A percentile compares a stretch with the other conserved stretches of the same genome.
Evolutionary conservation across 495 filamentous ascomycete genomes (phyloP).

Genomic region (Bathelium albidoporum): DNA sequence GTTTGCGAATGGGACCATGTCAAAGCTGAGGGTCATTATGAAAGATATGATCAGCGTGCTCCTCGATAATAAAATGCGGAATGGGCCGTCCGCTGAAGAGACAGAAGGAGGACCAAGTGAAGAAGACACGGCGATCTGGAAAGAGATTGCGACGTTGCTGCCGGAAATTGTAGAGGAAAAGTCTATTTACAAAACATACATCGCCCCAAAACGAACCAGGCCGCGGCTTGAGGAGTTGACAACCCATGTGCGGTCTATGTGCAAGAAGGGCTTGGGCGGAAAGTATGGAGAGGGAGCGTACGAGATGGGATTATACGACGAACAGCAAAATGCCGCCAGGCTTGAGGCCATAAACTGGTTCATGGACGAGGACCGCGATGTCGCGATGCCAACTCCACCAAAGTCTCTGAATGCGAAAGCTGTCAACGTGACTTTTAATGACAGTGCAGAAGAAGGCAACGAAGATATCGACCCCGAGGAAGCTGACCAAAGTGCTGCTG

Average conservation of each 20-base stretch:
- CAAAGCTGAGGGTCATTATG: conserved; percentile 77
- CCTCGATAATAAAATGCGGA: conserved; percentile 30
- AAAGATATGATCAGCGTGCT: conserved; percentile 58
- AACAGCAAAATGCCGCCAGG: neutral
- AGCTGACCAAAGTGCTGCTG: neutral
- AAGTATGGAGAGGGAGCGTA: neutral
- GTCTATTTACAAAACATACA: neutral
- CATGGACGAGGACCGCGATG: neutral
- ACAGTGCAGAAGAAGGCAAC: neutral
- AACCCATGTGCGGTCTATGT: neutral
- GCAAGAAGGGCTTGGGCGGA: neutral
- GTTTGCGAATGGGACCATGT: conserved; percentile 66
- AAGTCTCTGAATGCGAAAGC: neutral
- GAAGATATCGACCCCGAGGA: conserved; percentile 6
- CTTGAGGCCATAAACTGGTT: neutral
- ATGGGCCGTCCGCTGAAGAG: conserved; percentile 42
- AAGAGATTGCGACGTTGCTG: conserved; percentile 9
- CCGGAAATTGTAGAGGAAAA: neutral
- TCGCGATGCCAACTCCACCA: neutral
- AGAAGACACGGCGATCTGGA: conserved; percentile 8
- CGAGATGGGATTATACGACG: neutral
- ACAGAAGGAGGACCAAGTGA: conserved; percentile 22
- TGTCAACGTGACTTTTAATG: neutral
- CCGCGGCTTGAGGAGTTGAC: conserved; percentile 3
- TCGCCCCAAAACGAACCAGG: neutral